Conservation (phyloP, 305 asterid genomes). For the Andrographis paniculata region DNA sequence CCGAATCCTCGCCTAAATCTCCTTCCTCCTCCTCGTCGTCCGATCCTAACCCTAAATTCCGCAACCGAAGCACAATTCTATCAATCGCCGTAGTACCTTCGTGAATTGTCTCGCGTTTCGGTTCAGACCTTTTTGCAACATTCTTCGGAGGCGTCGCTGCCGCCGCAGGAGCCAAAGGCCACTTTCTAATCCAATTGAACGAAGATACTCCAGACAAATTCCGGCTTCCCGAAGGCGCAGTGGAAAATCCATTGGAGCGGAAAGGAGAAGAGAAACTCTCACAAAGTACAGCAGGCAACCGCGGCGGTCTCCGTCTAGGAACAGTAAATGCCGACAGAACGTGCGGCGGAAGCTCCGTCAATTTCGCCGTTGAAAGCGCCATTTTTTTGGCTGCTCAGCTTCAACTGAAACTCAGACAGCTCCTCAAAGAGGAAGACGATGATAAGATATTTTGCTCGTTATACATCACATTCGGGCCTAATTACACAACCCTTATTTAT, state of each 20-base stretch:
- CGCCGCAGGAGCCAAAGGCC: constrained; percentile 45
- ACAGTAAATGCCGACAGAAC: constrained; percentile 37
- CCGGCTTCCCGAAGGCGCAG: constrained; percentile 28
- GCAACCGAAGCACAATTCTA: constrained; percentile 76
- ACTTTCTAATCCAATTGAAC: constrained; percentile 58
- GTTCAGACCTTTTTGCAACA: constrained; percentile 31
- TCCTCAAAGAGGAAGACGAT: constrained; percentile 29
- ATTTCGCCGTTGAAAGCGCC: constrained; percentile 56
- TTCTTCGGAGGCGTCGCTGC: constrained; percentile 20
- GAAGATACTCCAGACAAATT: constrained; percentile 15
- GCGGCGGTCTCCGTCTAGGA: constrained; percentile 33
- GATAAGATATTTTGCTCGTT: neutral
- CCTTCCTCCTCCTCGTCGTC: constrained; percentile 31
- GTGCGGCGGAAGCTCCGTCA: constrained; percentile 64
- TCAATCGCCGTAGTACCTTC: constrained; percentile 71
- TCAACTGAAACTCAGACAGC: neutral
- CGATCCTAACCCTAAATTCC: constrained; percentile 73
- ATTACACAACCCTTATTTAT: neutral
- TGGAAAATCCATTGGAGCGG: constrained; percentile 36
- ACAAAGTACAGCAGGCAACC: constrained; percentile 30
- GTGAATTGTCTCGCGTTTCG: constrained; percentile 27
- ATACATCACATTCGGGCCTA: constrained; percentile 1
- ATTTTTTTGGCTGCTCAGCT: constrained; percentile 13
- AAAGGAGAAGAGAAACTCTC: constrained; percentile 53
- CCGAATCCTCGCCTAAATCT: constrained; percentile 24